Evolutionary conservation across 441 rosid species (phyloP), one percentile per base, ranked within the genome.

Genomic region (Brassica hybrid): DNA sequence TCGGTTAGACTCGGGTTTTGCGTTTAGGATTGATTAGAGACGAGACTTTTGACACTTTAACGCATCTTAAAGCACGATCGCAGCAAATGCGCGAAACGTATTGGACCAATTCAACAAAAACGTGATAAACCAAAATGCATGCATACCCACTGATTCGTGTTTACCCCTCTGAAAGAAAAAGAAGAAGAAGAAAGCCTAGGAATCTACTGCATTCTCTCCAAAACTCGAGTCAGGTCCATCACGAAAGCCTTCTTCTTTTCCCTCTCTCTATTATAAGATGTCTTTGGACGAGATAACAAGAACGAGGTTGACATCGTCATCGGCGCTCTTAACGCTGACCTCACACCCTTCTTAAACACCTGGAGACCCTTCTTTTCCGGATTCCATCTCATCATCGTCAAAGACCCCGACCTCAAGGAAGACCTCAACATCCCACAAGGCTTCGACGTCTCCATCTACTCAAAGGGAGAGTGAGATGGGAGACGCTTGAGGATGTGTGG

Each of bases 401-500:
- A 94, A 77, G 99, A 94, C 73, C 99, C 98, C 75, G 97, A 87
- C 80, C 95, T 96, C 69, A 88, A 86, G 73, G 92, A 86, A n/a
- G n/a, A 96, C 23, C 97, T 96, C 66, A 83, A 78, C 65, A 83
- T 94, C 61, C 99, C 99, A 8, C 84, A 84, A 73, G 99, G 99
- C 76, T 93, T 95, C 76, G 76, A 93, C 74, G 65, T 88, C 30
- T 83, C 84, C 79, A 73, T 95, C 76, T 95, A 90, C 76, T 82
- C 86, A 0, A 90, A 87, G 99, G 98, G 68, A 93, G 88, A 77
- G 73, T 90, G 64, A 87, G 99, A 73, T 95, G 98, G 97, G 99
- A 95, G 81, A 95, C 99, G 30, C 88, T 91, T 80, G 99, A 90
- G 83, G 99, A 95, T 77, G 85, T 95, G 27, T 93, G 99, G 99